Percentiles rank a stretch among this genome's conserved stretches.
phyloP scores from a whole-genome alignment of 2,329 filamentous ascomycete species.

The Aspergillus clavatus region DNA sequence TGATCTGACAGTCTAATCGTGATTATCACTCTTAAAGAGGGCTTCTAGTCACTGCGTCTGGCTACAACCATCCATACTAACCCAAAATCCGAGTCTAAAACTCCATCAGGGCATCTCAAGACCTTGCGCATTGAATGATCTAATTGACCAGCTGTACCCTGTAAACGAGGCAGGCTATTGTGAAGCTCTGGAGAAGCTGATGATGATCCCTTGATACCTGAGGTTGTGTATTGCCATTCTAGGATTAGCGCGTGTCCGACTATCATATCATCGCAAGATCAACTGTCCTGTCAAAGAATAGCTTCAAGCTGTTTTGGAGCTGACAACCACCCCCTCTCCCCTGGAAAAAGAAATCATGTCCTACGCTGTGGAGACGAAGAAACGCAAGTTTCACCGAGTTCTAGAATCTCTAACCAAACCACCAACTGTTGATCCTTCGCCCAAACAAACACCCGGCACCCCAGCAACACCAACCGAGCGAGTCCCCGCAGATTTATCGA shows the following conservation, averaged over 20 bases:
- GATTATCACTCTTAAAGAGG: too few relatives aligned
- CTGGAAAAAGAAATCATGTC: slow-evolving; percentile 36
- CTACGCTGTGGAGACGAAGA: slow-evolving; percentile 44
- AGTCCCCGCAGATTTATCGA: slow-evolving; percentile 24
- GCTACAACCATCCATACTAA: too few relatives aligned
- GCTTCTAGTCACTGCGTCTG: too few relatives aligned
- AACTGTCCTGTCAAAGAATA: not conserved
- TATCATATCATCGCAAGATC: slow-evolving; percentile 16
- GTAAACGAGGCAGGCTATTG: too few relatives aligned
- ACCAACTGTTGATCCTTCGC: slow-evolving; percentile 14
- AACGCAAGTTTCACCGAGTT: slow-evolving; percentile 45
- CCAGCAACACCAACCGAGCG: slow-evolving; percentile 22
- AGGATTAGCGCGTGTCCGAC: slow-evolving; percentile 8
- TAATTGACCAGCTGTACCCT: too few relatives aligned
- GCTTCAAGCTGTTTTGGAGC: not conserved
- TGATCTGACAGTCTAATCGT: too few relatives aligned
- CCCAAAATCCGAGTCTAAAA: too few relatives aligned
- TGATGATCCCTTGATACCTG: too few relatives aligned
- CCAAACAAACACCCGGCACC: slow-evolving; percentile 17
- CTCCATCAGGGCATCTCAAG: too few relatives aligned
- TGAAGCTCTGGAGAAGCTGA: too few relatives aligned
- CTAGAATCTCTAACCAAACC: slow-evolving; percentile 42
- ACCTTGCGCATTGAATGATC: too few relatives aligned
- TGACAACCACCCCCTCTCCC: not conserved
- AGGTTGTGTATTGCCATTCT: slow-evolving; percentile 1